Base-by-base conservation (phyloP, 2,329 filamentous ascomycete species). In the Neonectria magnoliae region DNA sequence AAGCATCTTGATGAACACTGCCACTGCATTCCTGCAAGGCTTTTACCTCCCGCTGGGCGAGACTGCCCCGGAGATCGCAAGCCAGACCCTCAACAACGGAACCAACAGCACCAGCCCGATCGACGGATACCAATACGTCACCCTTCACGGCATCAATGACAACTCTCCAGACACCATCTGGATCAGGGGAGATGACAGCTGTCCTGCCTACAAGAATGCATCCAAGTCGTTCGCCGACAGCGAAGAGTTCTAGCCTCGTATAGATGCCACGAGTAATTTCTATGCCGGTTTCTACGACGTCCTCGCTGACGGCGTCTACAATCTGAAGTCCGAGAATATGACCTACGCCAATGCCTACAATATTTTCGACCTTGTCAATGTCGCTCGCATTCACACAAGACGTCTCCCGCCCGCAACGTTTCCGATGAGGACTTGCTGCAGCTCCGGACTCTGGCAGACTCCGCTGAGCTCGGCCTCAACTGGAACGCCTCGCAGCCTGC, bases 111-210 rank as follows among this genome's bases (percentile, higher is more conserved):
- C 67, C 2, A 71, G 70, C 2, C 76, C 77, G 9, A 71, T 78
- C 10, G 71, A 74, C 14, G 76, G 77, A 3, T 79, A 79, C 60
- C 77, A 79, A 59, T 78, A 79, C 29, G 76, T 79, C 16, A 62
- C 74, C 2, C 67, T 79, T 10, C 72, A 77, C 13, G 73, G 74
- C 44, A 65, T 75, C 52, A 73, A 70, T 57, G 69, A 72, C 25
- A 73, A 78, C 38, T 77, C 76, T 9, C 76, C 76, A 8, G 75
- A 78, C 50, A 77, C 74, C 11, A 77, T 79, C 52, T 79, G 77
- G 77, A 78, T 79, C 69, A 79, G 79, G 66, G 77, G 77, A 8
- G 77, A 78, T 10, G 77, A 78, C 1, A 67, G 65, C n/a, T 78
- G 76, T 47, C 76, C 77, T 4, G 73, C 71, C 3, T 75, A 74